Conservation (phyloP, 441 rosid species). For the Geranium incanum region DNA sequence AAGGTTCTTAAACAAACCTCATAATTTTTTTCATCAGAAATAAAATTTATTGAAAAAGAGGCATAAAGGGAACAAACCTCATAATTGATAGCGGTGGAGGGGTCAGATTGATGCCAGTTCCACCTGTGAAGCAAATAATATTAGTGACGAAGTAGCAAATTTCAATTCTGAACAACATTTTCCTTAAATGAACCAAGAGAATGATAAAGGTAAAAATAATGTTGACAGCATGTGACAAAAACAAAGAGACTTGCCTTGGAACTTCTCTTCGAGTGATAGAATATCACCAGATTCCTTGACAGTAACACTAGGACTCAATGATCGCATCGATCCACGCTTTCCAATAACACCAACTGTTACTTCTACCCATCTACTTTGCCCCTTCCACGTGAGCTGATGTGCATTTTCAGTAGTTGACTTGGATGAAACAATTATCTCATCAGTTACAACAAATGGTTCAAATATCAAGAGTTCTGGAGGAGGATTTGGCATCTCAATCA, state of each 20-base stretch:
- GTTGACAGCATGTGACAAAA: not conserved
- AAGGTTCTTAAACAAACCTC: not conserved
- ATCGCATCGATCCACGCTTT: slow-evolving; percentile 64
- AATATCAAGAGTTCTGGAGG: slow-evolving; percentile 73
- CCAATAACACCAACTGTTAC: slow-evolving; percentile 87
- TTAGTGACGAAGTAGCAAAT: not conserved
- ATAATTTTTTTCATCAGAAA: too few relatives aligned
- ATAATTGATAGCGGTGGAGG: slow-evolving; percentile 85
- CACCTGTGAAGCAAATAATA: slow-evolving; percentile 45
- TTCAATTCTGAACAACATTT: not conserved
- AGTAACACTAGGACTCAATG: slow-evolving; percentile 79
- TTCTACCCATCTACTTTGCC: slow-evolving; percentile 76
- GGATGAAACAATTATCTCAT: slow-evolving; percentile 65
- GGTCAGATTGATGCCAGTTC: slow-evolving; percentile 96
- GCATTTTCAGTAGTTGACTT: slow-evolving; percentile 34
- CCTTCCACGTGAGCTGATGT: slow-evolving; percentile 58
- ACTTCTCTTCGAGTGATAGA: slow-evolving; percentile 91
- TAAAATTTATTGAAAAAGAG: too few relatives aligned
- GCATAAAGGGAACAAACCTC: slow-evolving; percentile 41
- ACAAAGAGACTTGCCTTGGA: slow-evolving; percentile 53
- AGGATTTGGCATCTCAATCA: slow-evolving; percentile 93
- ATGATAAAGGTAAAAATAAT: not conserved
- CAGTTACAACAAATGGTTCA: slow-evolving; percentile 89
- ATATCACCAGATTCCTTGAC: slow-evolving; percentile 91
- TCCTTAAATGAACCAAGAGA: not conserved